Conservation (phyloP, 129 eudicot species). For the Flaveria linearis region DNA sequence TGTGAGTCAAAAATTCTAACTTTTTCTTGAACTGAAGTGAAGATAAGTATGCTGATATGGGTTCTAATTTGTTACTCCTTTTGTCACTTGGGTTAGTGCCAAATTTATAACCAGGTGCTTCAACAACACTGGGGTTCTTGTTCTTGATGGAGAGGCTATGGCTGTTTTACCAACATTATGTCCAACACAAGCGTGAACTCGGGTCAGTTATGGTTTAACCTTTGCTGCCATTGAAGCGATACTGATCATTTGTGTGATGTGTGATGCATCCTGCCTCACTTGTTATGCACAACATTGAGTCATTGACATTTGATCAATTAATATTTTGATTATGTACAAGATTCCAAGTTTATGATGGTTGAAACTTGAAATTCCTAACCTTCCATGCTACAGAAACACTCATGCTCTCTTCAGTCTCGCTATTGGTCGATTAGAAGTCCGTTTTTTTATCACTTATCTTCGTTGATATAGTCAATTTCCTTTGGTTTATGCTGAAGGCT, state of each 20-base stretch:
- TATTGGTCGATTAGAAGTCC: no score
- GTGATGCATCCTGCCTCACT: not conserved
- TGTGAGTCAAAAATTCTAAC: constrained; percentile 45
- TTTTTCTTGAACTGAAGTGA: not conserved
- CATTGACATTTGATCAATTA: not conserved
- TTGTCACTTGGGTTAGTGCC: constrained; percentile 46
- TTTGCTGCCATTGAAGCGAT: not conserved
- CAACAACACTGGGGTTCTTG: constrained; percentile 44
- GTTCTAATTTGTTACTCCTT: constrained; percentile 15
- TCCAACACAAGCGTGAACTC: constrained; percentile 21
- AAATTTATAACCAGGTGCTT: constrained; percentile 74
- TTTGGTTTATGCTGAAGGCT: no score
- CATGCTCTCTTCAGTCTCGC: no score
- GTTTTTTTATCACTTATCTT: no score
- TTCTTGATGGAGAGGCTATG: constrained; percentile 81
- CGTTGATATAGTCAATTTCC: no score
- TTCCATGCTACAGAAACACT: no score
- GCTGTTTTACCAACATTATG: constrained; percentile 66
- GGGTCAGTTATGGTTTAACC: constrained; percentile 11
- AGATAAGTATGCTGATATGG: not conserved
- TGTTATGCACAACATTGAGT: not conserved
- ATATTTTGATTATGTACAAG: no score
- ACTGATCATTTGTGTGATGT: not conserved
- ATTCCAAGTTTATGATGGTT: no score
- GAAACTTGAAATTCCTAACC: no score